These are phyloP conservation scores for Epithele typhae DNA, from an alignment of 768 basidiomycete species.

Conservation along the genomic window DNA sequence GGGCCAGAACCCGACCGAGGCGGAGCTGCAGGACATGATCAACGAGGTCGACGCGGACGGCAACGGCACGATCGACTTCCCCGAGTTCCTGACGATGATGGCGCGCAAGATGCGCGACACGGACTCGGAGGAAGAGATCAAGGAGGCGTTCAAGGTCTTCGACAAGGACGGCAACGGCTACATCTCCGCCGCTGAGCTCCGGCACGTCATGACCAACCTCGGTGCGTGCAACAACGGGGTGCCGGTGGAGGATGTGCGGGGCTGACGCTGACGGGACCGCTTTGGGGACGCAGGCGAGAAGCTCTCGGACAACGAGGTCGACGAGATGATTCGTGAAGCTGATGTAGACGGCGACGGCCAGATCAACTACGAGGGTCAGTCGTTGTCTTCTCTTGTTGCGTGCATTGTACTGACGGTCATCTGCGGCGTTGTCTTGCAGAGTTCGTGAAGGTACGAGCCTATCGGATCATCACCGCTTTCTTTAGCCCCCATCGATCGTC, in stretches of 20 bases:
- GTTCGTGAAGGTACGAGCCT: constrained; percentile 73
- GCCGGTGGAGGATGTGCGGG: background rate
- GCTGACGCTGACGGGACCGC: background rate
- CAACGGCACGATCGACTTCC: constrained; percentile 82
- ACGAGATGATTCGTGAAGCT: constrained; percentile 97
- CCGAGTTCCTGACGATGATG: constrained; percentile 81
- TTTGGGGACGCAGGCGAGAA: constrained; percentile 61
- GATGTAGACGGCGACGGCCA: constrained; percentile 94
- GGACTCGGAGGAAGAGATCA: constrained; percentile 91
- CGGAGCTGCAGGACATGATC: constrained; percentile 92
- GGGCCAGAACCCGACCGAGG: constrained; percentile 90
- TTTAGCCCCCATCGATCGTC: too few relatives aligned
- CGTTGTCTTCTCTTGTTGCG: background rate
- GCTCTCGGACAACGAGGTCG: constrained; percentile 80
- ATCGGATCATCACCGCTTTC: background rate
- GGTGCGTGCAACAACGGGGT: constrained; percentile 42
- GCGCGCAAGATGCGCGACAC: constrained; percentile 88
- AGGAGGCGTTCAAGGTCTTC: constrained; percentile 95
- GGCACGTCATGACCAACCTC: constrained; percentile 88
- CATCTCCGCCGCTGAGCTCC: constrained; percentile 82
- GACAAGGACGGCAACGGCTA: constrained; percentile 94
- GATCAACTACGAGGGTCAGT: constrained; percentile 78
- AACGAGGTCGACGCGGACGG: constrained; percentile 90
- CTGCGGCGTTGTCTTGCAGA: constrained; percentile 37
- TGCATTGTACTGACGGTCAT: background rate